These are phyloP conservation scores for Cudoniella acicularis DNA, from an alignment of 495 filamentous ascomycete genomes.

Conservation along the genomic window DNA sequence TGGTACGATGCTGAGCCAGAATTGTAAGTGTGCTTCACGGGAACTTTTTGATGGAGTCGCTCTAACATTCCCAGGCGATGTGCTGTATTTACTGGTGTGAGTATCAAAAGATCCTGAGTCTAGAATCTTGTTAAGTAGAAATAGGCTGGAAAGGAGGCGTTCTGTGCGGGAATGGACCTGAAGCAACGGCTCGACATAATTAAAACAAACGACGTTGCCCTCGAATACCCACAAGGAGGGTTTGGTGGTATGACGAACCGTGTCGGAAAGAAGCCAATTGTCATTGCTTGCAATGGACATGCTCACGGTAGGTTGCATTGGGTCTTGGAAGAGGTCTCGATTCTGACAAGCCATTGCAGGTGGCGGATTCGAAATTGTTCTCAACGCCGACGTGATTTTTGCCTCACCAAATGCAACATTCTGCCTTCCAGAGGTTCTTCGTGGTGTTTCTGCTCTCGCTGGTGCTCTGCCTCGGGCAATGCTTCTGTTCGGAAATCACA, in stretches of 20 bases:
- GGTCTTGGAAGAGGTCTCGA: no score
- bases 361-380: constrained; percentile 57
- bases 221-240: constrained; percentile 14
- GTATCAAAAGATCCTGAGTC: no score
- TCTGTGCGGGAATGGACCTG: constrained; percentile 30
- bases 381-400: constrained; percentile 57
- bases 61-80: constrained; percentile 11
- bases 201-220: not conserved
- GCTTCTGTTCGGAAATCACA: constrained; percentile 51
- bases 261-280: constrained; percentile 48
- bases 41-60: no score
- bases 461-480: constrained; percentile 56
- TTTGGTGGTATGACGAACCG: constrained; percentile 20
- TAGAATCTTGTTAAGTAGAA: not conserved
- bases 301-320: constrained; percentile 17
- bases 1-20: constrained; percentile 31
- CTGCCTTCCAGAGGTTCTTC: constrained; percentile 53
- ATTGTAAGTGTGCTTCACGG: no score
- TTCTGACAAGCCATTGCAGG: constrained; percentile 40
- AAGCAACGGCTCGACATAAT: constrained; percentile 15
- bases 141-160: constrained; percentile 20
- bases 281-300: constrained; percentile 60
- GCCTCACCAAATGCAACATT: constrained; percentile 50
- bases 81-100: constrained; percentile 24
- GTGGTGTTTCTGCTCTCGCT: constrained; percentile 56